Percentiles rank a stretch among this genome's conserved stretches.
These are phyloP conservation scores for Lactarius quietus DNA, from an alignment of 768 basidiomycete genomes.

Conservation along the genomic window DNA sequence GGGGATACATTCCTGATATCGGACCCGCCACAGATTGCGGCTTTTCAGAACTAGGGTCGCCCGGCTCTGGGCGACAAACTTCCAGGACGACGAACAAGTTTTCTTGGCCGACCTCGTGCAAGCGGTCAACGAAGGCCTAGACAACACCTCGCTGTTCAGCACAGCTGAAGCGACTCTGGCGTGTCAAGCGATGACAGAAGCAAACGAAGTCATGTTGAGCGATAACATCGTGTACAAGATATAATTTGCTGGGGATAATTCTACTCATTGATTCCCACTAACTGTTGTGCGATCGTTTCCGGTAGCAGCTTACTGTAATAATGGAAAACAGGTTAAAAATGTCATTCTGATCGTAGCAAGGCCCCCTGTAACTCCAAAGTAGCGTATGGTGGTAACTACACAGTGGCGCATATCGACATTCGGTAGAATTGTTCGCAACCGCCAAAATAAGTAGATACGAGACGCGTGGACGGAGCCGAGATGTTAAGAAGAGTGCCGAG, in stretches of 20 bases:
- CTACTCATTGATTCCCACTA: background rate
- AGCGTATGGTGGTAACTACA: background rate
- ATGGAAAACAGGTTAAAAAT: background rate
- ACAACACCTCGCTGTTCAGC: constrained; percentile 67
- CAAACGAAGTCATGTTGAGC: constrained; percentile 83
- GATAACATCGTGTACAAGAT: constrained; percentile 86
- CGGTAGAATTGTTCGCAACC: background rate
- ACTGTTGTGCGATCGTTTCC: background rate
- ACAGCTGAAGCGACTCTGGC: constrained; percentile 74
- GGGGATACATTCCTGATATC: background rate
- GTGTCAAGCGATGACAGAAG: constrained; percentile 71
- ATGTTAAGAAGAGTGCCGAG: background rate
- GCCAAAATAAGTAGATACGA: background rate
- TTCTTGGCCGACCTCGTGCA: constrained; percentile 67
- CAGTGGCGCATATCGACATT: background rate
- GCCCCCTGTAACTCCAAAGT: background rate
- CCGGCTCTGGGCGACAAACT: constrained; percentile 57
- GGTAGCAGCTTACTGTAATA: background rate
- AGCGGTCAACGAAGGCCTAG: constrained; percentile 72
- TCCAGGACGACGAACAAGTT: constrained; percentile 76
- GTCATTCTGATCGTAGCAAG: background rate
- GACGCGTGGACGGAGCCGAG: background rate
- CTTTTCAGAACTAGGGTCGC: constrained; percentile 81
- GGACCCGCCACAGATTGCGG: constrained; percentile 48
- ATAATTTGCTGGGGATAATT: constrained; percentile 31